phyloP scores from a whole-genome alignment of 257 asterid species.

The Solanum dulcamara region DNA sequence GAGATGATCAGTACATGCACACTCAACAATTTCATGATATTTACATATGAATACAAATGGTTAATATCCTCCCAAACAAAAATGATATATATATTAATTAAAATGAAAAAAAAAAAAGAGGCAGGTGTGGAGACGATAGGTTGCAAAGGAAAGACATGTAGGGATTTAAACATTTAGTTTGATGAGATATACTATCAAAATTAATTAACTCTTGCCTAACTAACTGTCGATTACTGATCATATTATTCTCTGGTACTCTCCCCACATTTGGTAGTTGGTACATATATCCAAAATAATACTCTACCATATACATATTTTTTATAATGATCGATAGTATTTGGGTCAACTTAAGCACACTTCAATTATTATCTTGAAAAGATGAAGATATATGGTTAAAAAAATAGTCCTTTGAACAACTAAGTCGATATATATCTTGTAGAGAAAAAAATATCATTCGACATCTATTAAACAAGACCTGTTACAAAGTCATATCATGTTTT shows the following conservation, averaged over 20 bases:
- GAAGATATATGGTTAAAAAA: not conserved
- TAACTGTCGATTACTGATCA: not conserved
- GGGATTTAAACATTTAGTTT: not conserved
- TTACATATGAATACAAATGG: not conserved
- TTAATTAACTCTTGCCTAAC: not conserved
- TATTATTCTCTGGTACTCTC: not conserved
- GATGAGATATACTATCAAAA: not conserved
- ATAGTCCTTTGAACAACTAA: not conserved
- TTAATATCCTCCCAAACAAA: not conserved
- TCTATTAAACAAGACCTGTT: not conserved
- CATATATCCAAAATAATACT: not conserved
- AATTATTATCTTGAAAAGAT: not conserved
- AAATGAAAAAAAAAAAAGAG: not conserved
- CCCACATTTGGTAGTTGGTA: not conserved
- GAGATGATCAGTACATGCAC: too few species aligned
- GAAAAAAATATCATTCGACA: not conserved
- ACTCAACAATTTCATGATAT: not conserved
- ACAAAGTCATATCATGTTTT: not conserved
- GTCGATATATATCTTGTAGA: not conserved
- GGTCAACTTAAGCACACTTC: not conserved
- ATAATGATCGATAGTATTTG: not conserved
- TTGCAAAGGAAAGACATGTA: conserved; percentile 1
- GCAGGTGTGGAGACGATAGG: not conserved
- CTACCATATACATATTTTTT: too few species aligned
- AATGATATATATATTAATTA: not conserved